These are phyloP conservation scores for Cairneyella variabilis DNA, from an alignment of 495 filamentous ascomycete genomes.

Conservation along the genomic window DNA sequence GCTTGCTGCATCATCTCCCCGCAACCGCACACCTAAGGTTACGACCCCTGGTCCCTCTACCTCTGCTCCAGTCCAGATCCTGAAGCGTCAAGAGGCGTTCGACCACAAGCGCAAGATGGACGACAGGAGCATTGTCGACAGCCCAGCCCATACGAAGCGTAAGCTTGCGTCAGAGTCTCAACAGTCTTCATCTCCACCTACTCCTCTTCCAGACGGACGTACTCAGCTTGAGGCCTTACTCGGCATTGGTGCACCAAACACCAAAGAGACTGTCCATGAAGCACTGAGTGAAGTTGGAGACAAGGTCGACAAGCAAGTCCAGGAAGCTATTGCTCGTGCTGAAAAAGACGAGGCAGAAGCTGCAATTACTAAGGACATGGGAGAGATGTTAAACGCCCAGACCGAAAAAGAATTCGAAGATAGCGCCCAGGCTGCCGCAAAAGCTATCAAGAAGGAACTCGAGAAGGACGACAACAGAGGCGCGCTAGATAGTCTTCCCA, in stretches of 20 bases:
- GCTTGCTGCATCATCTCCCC: slow-evolving; percentile 62
- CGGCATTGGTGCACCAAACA: slow-evolving; percentile 26
- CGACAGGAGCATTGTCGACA: slow-evolving; percentile 25
- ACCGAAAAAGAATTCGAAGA: slow-evolving; percentile 44
- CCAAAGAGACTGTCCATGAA: slow-evolving; percentile 64
- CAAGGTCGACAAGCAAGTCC: slow-evolving; percentile 64
- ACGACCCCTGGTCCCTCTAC: slow-evolving; percentile 10
- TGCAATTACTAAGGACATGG: slow-evolving; percentile 40
- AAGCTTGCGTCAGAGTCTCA: slow-evolving; percentile 42
- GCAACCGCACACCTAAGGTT: slow-evolving; percentile 45
- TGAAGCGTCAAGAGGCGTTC: slow-evolving; percentile 26
- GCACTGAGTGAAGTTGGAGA: slow-evolving; percentile 66
- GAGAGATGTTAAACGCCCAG: slow-evolving; percentile 38
- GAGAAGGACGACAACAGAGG: slow-evolving; percentile 49
- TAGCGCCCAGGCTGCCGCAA: slow-evolving; percentile 40
- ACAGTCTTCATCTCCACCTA: slow-evolving; percentile 22
- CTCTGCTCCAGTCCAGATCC: slow-evolving; percentile 22
- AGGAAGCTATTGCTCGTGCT: slow-evolving; percentile 59
- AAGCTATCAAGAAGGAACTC: slow-evolving; percentile 52
- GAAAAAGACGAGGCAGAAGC: slow-evolving; percentile 45
- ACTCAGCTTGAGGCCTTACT: slow-evolving; percentile 34
- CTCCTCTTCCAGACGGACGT: slow-evolving; percentile 28
- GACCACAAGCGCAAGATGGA: slow-evolving; percentile 24
- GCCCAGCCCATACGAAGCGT: slow-evolving; percentile 39
- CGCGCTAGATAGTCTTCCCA: slow-evolving; percentile 44